Percentiles rank a stretch among this genome's conserved stretches.
phyloP scores from a whole-genome alignment of 257 asterid genomes.

The Solanum neorickii region DNA sequence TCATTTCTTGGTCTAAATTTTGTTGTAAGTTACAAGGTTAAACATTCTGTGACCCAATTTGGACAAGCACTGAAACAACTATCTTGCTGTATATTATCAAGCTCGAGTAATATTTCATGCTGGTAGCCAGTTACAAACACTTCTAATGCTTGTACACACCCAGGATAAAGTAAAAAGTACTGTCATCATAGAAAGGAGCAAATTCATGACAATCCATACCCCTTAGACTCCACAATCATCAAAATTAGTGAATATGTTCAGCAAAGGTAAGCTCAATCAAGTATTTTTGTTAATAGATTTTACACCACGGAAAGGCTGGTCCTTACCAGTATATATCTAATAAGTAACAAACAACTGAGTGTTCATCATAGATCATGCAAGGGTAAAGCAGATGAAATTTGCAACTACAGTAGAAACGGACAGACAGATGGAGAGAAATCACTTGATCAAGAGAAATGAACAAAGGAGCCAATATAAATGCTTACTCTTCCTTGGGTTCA shows the following conservation, averaged over 20 bases:
- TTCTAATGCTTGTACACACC: neutral
- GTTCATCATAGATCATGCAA: neutral
- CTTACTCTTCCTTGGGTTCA: neutral
- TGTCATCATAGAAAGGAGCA: neutral
- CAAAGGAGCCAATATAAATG: neutral
- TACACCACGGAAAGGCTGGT: neutral
- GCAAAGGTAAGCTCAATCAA: neutral
- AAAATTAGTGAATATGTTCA: neutral
- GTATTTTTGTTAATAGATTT: neutral
- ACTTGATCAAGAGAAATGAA: neutral
- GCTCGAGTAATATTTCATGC: neutral
- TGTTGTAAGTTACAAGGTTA: constrained; percentile 27
- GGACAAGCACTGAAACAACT: constrained; percentile 17
- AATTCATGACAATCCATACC: neutral
- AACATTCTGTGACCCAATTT: constrained; percentile 16
- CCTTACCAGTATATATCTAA: neutral
- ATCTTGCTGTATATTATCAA: constrained; percentile 30
- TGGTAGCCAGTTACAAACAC: neutral
- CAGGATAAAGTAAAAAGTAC: neutral
- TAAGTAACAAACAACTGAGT: neutral
- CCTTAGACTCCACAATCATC: neutral
- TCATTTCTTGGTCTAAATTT: constrained; percentile 24
- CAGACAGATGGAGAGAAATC: neutral
- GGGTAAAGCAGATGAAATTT: neutral
- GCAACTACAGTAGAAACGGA: neutral